Conservation (phyloP, 1,139 yeast species). For the Suhomyces yuchorum region DNA sequence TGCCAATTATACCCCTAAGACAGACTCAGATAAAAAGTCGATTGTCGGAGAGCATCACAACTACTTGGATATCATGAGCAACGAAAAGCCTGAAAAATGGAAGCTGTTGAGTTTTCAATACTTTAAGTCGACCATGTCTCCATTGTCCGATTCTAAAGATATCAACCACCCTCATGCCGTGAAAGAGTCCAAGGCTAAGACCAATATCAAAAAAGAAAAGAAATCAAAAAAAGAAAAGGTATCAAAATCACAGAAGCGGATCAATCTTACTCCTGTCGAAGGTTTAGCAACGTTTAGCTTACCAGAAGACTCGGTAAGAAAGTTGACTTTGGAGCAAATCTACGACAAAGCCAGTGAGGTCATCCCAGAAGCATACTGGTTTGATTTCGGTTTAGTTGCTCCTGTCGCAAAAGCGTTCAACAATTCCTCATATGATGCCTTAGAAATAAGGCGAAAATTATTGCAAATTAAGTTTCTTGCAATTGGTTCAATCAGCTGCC, state of each 20-base stretch:
- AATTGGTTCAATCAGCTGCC: conserved; percentile 55
- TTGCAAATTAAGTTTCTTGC: conserved; percentile 68
- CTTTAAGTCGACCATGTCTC: conserved; percentile 31
- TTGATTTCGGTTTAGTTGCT: conserved; percentile 62
- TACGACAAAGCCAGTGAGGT: conserved; percentile 59
- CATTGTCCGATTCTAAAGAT: conserved; percentile 10
- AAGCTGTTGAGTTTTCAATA: conserved; percentile 56
- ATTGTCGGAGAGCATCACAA: conserved; percentile 53
- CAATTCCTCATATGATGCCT: conserved; percentile 54
- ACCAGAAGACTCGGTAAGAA: conserved; percentile 51
- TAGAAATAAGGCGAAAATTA: conserved; percentile 58
- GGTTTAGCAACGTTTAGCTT: conserved; percentile 50
- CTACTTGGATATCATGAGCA: conserved; percentile 54
- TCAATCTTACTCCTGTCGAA: conserved; percentile 28
- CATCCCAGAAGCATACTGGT: conserved; percentile 66
- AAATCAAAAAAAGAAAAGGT: conserved; percentile 3
- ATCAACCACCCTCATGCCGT: conserved; percentile 6
- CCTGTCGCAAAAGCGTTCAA: conserved; percentile 74
- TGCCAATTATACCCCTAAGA: conserved; percentile 32
- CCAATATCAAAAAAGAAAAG: conserved; percentile 6
- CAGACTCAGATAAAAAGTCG: conserved; percentile 21
- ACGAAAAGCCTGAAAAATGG: conserved; percentile 61
- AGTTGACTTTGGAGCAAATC: conserved; percentile 61
- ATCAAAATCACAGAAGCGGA: conserved; percentile 1
- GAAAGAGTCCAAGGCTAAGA: conserved; percentile 4